Base-by-base conservation (phyloP, 805 yeast species). In the Clavispora vitiphila region DNA sequence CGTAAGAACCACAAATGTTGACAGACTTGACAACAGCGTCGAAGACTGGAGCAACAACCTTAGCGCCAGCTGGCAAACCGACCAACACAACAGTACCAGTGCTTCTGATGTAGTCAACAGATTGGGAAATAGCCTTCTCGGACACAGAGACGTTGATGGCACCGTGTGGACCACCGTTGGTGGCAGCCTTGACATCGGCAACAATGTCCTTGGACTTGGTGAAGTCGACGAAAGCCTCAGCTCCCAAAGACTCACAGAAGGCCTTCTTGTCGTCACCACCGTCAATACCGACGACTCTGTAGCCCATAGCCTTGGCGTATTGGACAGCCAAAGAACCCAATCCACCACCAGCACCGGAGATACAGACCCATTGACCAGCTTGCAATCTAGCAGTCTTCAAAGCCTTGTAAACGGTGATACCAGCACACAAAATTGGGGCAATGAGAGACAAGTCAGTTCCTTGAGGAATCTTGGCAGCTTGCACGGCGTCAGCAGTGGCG, bases 341-440 rank as follows among this genome's bases (percentile, higher is more conserved):
- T 58, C 91, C 90, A 62, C 90, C 90, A 63, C 80, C 86, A 48
- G 88, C 89, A 69, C 91, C 90, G 43, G 87, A 78, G 46, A 83
- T 70, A 46, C 80, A 78, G 51, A 81, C 84, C 82, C 83, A 83
- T 63, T 83, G 79, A 58, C 91, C 89, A 18, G 89, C 71, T 37
- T 49, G 47, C 44, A 76, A 58, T 40, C 69, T 61, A 40, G 85
- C 82, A 38, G 79, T 72, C 67, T 79, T 79, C 57, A 80, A 67
- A 10, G 83, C 84, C 68, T 79, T 79, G 77, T 78, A 80, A 35
- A 77, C 84, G 38, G 85, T 80, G 55, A 80, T 72, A 67, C 83
- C 83, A 37, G 82, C 83, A 67, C 85, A 80, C 61, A 80, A 67
- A 55, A 80, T 73, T 49, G 85, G 85, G 34, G 83, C 80, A 44